These are phyloP conservation scores for Ulota crispa DNA, from an alignment of 225 moss, liverwort and hornwort genomes.

Conservation along the genomic window DNA sequence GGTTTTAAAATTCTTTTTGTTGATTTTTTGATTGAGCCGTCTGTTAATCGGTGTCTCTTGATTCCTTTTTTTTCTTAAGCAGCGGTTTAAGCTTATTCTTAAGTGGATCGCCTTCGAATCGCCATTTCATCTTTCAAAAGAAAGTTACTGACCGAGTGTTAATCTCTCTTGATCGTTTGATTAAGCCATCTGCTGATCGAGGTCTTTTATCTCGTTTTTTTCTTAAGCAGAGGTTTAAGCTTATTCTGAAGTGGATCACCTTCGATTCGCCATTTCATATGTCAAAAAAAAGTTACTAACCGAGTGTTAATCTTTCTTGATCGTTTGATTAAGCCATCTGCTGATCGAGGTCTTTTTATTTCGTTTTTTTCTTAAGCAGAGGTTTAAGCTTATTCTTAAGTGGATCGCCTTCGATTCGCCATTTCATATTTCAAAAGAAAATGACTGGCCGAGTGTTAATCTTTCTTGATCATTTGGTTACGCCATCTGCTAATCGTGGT, in stretches of 20 bases:
- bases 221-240: no score
- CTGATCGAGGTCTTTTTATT: constrained; percentile 4
- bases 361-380: not conserved
- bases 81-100: constrained; percentile 1
- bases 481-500: not conserved
- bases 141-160: not conserved
- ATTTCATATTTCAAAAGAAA: not conserved
- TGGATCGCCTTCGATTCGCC: not conserved
- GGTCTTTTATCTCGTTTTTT: not conserved
- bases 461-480: not conserved
- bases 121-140: not conserved
- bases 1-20: not conserved
- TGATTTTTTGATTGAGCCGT: not conserved
- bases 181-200: not conserved
- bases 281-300: no score
- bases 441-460: not conserved
- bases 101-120: not conserved
- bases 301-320: no score
- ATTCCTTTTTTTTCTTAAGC: not conserved
- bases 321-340: not conserved
- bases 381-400: constrained; percentile 1
- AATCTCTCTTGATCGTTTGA: not conserved
- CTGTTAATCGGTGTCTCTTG: constrained; percentile 3
- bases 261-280: no score
- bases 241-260: no score